Percentiles rank a stretch among this genome's conserved stretches.
Evolutionary conservation across 2,329 filamentous ascomycete genomes (phyloP).

Genomic region (Fusarium zealandicum): DNA sequence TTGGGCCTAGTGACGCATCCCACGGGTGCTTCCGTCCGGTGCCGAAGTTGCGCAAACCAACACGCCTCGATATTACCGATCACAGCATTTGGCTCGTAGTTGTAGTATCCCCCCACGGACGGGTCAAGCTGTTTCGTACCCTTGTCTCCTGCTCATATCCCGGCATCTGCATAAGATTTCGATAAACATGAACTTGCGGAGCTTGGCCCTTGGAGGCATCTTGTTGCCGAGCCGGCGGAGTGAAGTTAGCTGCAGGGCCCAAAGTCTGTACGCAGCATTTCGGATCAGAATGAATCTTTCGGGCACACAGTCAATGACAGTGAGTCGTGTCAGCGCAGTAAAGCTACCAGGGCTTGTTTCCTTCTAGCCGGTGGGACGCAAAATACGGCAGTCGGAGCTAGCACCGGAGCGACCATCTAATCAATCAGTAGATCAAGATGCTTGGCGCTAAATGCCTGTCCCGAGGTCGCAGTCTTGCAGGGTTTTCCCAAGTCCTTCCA

Average conservation of each 20-base stretch:
- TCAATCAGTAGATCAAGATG: conserved; percentile 42
- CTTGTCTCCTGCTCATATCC: too few relatives aligned
- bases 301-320: too few relatives aligned
- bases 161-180: too few relatives aligned
- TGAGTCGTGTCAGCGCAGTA: not conserved
- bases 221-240: too few relatives aligned
- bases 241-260: too few relatives aligned
- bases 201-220: too few relatives aligned
- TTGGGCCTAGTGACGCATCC: conserved; percentile 4
- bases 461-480: conserved; percentile 17
- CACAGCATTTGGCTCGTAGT: conserved; percentile 8
- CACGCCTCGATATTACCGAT: conserved; percentile 10
- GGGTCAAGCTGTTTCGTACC: too few relatives aligned
- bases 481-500: conserved; percentile 8
- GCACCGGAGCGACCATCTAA: conserved; percentile 34
- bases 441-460: conserved; percentile 30
- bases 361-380: too few relatives aligned
- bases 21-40: conserved; percentile 15
- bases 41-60: conserved; percentile 32
- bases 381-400: not conserved
- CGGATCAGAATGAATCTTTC: too few relatives aligned
- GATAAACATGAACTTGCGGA: too few relatives aligned
- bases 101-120: not conserved
- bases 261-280: too few relatives aligned
- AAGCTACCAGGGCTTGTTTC: too few relatives aligned